phyloP scores from a whole-genome alignment of 2,329 filamentous ascomycete genomes.

The Penicillium glabrum region DNA sequence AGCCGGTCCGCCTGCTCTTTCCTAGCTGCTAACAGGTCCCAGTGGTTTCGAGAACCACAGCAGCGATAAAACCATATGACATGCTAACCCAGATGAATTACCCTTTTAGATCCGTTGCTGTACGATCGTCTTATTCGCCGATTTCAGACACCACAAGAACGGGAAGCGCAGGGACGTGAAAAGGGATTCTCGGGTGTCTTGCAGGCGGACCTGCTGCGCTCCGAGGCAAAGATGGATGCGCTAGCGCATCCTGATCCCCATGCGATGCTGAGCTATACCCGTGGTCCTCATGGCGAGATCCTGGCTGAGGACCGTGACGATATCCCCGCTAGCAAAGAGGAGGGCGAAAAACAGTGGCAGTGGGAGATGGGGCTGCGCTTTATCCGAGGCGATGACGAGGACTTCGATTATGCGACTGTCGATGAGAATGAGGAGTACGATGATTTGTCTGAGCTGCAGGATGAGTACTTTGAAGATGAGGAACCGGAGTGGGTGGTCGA shows the following conservation, averaged over 20 bases:
- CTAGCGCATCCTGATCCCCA: slow-evolving; percentile 56
- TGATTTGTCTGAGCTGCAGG: slow-evolving; percentile 63
- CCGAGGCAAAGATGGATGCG: slow-evolving; percentile 71
- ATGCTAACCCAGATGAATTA: slow-evolving; percentile 27
- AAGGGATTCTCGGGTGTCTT: slow-evolving; percentile 79
- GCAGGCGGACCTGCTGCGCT: slow-evolving; percentile 73
- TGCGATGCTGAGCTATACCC: slow-evolving; percentile 51
- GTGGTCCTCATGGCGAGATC: slow-evolving; percentile 56
- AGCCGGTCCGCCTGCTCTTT: slow-evolving; percentile 51
- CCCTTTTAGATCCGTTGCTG: slow-evolving; percentile 65
- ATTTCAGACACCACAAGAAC: slow-evolving; percentile 72
- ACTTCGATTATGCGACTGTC: slow-evolving; percentile 73
- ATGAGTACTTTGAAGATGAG: slow-evolving; percentile 79
- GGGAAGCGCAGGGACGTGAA: slow-evolving; percentile 67
- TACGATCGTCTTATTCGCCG: slow-evolving; percentile 78
- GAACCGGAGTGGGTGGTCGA: slow-evolving; percentile 65
- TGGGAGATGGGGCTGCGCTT: slow-evolving; percentile 74
- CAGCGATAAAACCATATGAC: slow-evolving; percentile 2
- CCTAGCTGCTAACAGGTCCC: slow-evolving; percentile 1
- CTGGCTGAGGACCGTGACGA: slow-evolving; percentile 60
- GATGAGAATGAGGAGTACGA: slow-evolving; percentile 74
- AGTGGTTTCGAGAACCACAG: slow-evolving; percentile 12
- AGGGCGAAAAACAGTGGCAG: slow-evolving; percentile 68
- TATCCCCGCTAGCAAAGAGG: slow-evolving; percentile 59
- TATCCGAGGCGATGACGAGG: slow-evolving; percentile 69